Base-by-base conservation (phyloP, 345 rosid genomes). In the Aethionema arabicum region DNA sequence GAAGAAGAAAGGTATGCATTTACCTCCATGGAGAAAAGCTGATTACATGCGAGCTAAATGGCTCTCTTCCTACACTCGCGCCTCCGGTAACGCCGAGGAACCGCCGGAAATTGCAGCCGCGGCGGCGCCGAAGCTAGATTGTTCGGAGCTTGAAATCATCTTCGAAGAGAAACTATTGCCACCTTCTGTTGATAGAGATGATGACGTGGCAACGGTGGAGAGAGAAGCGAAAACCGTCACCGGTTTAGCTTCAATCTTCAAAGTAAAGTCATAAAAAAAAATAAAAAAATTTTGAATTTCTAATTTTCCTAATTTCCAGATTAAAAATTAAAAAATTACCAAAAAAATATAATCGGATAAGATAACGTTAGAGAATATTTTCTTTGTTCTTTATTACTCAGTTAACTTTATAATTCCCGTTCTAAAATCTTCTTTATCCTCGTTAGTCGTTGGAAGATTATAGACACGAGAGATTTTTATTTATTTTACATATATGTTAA, bases 21-120 rank as follows among this genome's bases (percentile, higher is more conserved):
- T 86, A 4, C 92, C 96, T 12, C 98, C 98, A 0, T 91, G 98
- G 98, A 80, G 98, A 32, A 88, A 85, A 72, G 77, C 79, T 6
- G 96, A 88, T 64, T 91, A 88, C 79, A 77, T 85, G 80, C 48
- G 79, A 32, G 95, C 98, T 59, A 91, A 89, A 67, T 91, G 98
- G 98, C 65, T 88, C 5, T 82, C 96, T 57, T 72, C 86, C 4
- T 73, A 80, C 72, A 64, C 79, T 7, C 77, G 86, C 67, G 40
- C 40, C 60, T 49, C 74, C 37, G 56, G 13, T 4, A n/a, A 47
- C 57, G 65, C 21, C 3, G 58, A 21, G 11, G 71, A 57, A 21
- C 6, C 41, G 56, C 11, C 35, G 57, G 72, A 33, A 21, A n/a
- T 5, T 52, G n/a, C 52, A 6, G 8, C 38, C 42, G 56, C 38